Conservation (phyloP, 2,329 filamentous ascomycete species). For the Hansfordia pulvinata region DNA sequence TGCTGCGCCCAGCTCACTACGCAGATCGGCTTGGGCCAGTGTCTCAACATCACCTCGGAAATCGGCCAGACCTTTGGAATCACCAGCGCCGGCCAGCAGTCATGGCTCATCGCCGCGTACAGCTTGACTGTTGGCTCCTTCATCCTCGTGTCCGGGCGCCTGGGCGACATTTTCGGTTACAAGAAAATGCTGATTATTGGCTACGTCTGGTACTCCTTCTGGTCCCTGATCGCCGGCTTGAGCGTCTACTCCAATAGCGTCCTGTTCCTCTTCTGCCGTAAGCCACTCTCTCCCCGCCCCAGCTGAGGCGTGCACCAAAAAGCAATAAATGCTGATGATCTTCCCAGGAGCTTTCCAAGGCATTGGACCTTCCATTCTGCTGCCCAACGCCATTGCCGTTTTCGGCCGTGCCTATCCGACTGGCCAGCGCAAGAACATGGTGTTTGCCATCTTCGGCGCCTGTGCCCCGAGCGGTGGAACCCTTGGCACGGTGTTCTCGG, state of each 20-base stretch:
- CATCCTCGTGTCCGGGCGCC: conserved; percentile 28
- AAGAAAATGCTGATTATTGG: conserved; percentile 27
- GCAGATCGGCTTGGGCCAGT: conserved; percentile 23
- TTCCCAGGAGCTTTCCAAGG: conserved; percentile 26
- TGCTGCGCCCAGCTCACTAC: conserved; percentile 9
- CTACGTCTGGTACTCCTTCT: conserved; percentile 25
- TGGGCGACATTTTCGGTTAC: conserved; percentile 32
- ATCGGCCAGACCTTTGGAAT: conserved; percentile 27
- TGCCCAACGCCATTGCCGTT: conserved; percentile 44
- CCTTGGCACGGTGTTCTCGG: conserved; percentile 14
- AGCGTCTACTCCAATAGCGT: conserved; percentile 14
- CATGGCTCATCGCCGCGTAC: conserved; percentile 32
- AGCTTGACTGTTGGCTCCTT: conserved; percentile 29
- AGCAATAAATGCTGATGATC: background rate
- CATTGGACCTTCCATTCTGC: conserved; percentile 37
- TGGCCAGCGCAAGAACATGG: conserved; percentile 19
- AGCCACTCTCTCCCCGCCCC: background rate
- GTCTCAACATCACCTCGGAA: conserved; percentile 24
- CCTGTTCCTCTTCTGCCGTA: conserved; percentile 29
- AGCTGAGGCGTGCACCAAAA: no score
- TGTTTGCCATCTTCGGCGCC: conserved; percentile 20
- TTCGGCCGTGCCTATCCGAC: conserved; percentile 34
- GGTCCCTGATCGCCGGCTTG: conserved; percentile 23
- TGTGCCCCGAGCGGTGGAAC: conserved; percentile 17
- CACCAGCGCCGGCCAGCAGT: conserved; percentile 20